Evolutionary conservation across 2,329 filamentous ascomycete species (phyloP), one percentile per base, ranked within the genome.

Genomic region (Juglanconis sp.): DNA sequence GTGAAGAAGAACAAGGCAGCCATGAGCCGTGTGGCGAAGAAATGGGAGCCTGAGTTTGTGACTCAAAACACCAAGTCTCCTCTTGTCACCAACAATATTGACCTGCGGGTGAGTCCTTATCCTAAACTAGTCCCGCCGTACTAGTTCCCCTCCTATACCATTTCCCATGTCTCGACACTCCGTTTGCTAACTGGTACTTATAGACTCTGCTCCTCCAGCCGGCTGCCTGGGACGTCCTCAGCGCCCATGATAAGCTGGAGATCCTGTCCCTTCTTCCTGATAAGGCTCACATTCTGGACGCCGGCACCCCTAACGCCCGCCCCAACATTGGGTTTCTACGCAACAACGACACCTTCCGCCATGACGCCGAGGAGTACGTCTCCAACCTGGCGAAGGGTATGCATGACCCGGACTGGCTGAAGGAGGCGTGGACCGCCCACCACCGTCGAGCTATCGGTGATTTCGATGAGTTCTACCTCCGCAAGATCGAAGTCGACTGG

Each of bases 331-430:
- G 65, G 3, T 69, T 71, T 1, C 72, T 79, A 3, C 67, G 68
- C 13, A 79, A 76, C 59, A 74, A 77, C 63, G 68, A 78, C 69
- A 74, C 75, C 59, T 79, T 79, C 65, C 72, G 77, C 13, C 68
- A 77, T 58, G 77, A 79, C 65, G 73, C 73, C 13, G 73, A 72
- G 9, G 72, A 72, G 13, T 79, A 78, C 65, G 66, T 74, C 35
- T 76, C 79, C 38, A 74, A 81, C 63, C 69, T 86, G 17, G 64
- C 68, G 5, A 56, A 73, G 40, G 83, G 83, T 3, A 76, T 75
- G 38, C 80, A 84, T 60, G 81, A 85, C 64, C 74, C 76, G 1
- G 74, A 76, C 13, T 86, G 83, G 83, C 75, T 86, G 7, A 71
- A 68, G 15, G 73, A 79, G 58, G 83, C 83, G 1, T 84, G 79